These are phyloP conservation scores for Blastosporella zonata DNA, from an alignment of 1,284 basidiomycete species.

Conservation along the genomic window DNA sequence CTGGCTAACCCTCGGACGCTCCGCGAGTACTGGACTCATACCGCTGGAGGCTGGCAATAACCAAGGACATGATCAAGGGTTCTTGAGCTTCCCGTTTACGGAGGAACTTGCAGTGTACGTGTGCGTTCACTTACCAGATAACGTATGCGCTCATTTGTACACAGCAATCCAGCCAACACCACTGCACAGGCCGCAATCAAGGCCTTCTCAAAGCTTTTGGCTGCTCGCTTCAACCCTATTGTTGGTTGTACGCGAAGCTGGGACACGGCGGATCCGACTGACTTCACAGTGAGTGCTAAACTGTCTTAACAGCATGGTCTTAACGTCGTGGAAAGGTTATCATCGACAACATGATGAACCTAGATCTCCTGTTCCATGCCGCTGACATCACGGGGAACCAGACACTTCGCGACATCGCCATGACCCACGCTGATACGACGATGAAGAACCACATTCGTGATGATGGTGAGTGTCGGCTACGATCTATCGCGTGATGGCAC, in stretches of 20 bases:
- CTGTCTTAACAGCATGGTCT: not conserved
- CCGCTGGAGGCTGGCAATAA: conserved; percentile 43
- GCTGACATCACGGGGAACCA: conserved; percentile 55
- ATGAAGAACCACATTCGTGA: conserved; percentile 62
- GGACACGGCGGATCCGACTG: conserved; percentile 49
- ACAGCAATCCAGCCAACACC: conserved; percentile 42
- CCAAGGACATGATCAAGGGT: conserved; percentile 68
- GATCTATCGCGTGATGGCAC: not conserved
- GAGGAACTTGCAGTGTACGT: conserved; percentile 48
- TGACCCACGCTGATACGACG: conserved; percentile 63
- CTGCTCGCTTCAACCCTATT: conserved; percentile 40
- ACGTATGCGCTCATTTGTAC: not conserved
- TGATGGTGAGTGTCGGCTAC: conserved; percentile 42
- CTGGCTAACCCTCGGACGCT: conserved; percentile 52
- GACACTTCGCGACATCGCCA: conserved; percentile 62
- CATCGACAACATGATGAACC: conserved; percentile 79
- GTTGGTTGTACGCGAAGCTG: conserved; percentile 60
- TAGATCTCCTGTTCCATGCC: conserved; percentile 63
- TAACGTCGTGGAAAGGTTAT: conserved; percentile 46
- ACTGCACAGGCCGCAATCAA: conserved; percentile 46
- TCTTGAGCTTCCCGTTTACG: conserved; percentile 65
- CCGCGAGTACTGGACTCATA: conserved; percentile 49
- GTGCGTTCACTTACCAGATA: not conserved
- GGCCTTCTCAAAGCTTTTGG: conserved; percentile 43
- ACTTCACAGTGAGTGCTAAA: conserved; percentile 5